Conservation (phyloP, 2,329 filamentous ascomycete species). For the Elsinoe ampelina region DNA sequence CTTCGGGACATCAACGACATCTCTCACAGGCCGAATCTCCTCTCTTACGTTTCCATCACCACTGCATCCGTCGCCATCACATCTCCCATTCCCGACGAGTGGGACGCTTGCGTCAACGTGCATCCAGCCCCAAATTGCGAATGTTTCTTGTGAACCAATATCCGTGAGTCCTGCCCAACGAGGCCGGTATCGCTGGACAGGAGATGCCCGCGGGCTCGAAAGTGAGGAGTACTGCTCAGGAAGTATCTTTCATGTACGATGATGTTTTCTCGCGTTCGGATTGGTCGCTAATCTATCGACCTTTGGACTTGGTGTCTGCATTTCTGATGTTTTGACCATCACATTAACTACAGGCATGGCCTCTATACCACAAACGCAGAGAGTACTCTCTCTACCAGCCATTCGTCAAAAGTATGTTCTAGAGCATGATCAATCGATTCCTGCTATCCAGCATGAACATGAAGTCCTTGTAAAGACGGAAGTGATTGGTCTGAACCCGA, state of each 20-base stretch:
- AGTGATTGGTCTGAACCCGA: conserved; percentile 63
- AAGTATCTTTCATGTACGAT: background rate
- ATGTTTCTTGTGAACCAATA: background rate
- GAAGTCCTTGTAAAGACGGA: conserved; percentile 56
- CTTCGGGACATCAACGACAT: background rate
- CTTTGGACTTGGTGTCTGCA: background rate
- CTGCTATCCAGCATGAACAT: conserved; percentile 22
- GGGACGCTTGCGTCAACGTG: conserved; percentile 2
- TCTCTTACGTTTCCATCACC: background rate
- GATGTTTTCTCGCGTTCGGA: background rate
- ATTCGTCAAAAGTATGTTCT: conserved; percentile 7
- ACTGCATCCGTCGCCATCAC: background rate
- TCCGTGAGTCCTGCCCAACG: background rate
- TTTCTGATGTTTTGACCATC: background rate
- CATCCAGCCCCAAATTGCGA: conserved; percentile 3
- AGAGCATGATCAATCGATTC: background rate
- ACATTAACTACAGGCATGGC: background rate
- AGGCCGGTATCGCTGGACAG: background rate
- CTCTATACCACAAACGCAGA: background rate
- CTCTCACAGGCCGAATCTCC: background rate
- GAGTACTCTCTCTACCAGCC: background rate
- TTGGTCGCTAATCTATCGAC: background rate
- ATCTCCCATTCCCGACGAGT: background rate
- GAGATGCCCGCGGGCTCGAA: background rate
- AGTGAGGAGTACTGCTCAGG: background rate